Evolutionary conservation across 1,284 basidiomycete species (phyloP).

Genomic region (Kalmanozyma brasiliensis): DNA sequence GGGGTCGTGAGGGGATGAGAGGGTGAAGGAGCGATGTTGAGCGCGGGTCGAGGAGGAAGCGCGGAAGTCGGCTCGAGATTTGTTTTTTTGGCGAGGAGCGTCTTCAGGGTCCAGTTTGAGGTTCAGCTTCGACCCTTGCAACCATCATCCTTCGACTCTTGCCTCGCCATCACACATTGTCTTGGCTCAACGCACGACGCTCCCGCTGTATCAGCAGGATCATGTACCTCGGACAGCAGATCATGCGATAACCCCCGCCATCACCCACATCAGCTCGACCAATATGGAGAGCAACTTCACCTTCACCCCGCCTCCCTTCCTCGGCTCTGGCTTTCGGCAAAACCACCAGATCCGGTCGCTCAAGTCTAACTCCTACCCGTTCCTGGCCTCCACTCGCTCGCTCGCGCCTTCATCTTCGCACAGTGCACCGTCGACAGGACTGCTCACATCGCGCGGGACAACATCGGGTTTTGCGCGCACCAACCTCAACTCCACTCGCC

Average conservation of each 20-base stretch:
- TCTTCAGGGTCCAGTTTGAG: slow-evolving; percentile 3
- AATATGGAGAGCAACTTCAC: slow-evolving; percentile 17
- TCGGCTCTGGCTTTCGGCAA: slow-evolving; percentile 14
- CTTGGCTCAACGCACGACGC: no score
- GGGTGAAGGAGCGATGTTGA: not conserved
- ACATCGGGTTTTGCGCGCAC: slow-evolving; percentile 4
- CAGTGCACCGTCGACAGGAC: slow-evolving; percentile 10
- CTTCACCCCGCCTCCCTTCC: slow-evolving; percentile 24
- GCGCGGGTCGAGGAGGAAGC: not conserved
- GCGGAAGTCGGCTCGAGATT: slow-evolving; percentile 3
- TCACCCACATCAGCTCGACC: not conserved
- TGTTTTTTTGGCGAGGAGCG: no score
- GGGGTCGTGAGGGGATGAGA: not conserved
- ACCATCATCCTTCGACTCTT: not conserved
- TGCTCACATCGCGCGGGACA: slow-evolving; percentile 12
- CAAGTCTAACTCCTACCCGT: slow-evolving; percentile 33
- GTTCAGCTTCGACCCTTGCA: not conserved
- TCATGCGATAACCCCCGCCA: no score
- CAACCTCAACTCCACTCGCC: slow-evolving; percentile 12
- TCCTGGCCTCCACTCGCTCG: slow-evolving; percentile 19
- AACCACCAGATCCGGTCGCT: slow-evolving; percentile 35
- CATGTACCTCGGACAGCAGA: no score
- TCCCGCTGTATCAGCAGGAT: no score
- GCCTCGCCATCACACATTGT: not conserved
- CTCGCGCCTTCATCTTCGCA: slow-evolving; percentile 15